Conservation (phyloP, 305 asterid species). For the Ajuga reptans region DNA sequence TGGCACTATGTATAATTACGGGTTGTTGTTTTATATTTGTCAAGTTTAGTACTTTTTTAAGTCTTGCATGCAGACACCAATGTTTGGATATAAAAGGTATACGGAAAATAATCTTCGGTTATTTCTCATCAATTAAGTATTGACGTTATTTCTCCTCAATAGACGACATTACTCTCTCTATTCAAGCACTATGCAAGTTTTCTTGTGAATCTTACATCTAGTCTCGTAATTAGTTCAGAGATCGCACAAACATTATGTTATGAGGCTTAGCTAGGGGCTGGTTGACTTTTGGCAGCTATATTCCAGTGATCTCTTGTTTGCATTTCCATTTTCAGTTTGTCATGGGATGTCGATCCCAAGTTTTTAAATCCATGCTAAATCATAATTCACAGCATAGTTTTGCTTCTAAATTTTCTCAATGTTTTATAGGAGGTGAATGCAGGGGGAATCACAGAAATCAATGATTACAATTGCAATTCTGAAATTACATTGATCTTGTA, state of each 20-base stretch:
- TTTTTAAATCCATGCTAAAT: background rate
- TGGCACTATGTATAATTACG: background rate
- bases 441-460: background rate
- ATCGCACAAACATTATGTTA: background rate
- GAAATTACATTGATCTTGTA: background rate
- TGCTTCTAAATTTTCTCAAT: background rate
- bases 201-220: background rate
- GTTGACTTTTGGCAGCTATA: background rate
- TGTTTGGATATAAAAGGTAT: background rate
- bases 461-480: background rate
- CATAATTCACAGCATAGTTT: background rate
- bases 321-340: background rate
- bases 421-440: background rate
- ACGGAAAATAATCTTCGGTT: background rate
- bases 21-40: background rate
- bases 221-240: background rate
- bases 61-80: background rate
- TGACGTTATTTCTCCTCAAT: background rate
- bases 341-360: background rate
- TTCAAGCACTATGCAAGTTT: background rate
- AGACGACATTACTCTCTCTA: background rate
- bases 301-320: background rate
- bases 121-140: background rate
- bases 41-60: background rate
- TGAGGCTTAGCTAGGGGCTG: background rate